A percentile compares a stretch with the other conserved stretches of the same genome.
Evolutionary conservation across 768 basidiomycete species (phyloP).

Genomic region (Boletus fagicola): DNA sequence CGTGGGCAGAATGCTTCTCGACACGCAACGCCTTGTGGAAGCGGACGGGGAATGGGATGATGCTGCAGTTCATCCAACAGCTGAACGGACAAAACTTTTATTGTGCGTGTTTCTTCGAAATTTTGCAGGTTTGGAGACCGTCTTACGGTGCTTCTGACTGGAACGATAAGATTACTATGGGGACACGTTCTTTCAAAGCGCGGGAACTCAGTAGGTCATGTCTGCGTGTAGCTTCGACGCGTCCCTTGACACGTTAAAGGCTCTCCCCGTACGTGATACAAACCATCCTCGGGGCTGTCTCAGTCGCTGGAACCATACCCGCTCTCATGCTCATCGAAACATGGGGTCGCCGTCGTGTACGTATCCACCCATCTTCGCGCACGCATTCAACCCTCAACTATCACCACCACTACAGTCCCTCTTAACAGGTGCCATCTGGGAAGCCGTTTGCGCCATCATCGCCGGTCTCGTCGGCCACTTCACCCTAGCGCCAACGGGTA

Average conservation of each 20-base stretch:
- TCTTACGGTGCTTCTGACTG: neutral
- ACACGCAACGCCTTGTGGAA: constrained; percentile 18
- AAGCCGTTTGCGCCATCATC: constrained; percentile 61
- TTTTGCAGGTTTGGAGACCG: neutral
- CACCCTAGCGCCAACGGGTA: constrained; percentile 54
- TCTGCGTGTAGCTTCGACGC: neutral
- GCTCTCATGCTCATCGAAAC: constrained; percentile 67
- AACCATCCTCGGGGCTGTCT: constrained; percentile 68
- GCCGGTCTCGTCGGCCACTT: constrained; percentile 72
- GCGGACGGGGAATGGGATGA: constrained; percentile 17
- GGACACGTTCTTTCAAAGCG: constrained; percentile 41
- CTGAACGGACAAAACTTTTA: constrained; percentile 20
- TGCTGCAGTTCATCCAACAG: constrained; percentile 18
- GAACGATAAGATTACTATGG: constrained; percentile 14
- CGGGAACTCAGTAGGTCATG: constrained; percentile 54
- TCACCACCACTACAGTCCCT: neutral
- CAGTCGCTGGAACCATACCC: constrained; percentile 69
- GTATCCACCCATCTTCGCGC: constrained; percentile 27
- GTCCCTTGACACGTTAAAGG: constrained; percentile 24
- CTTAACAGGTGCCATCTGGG: constrained; percentile 47
- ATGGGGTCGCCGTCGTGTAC: constrained; percentile 66
- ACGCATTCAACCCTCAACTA: neutral
- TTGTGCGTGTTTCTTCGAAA: constrained; percentile 4
- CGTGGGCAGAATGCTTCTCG: constrained; percentile 18
- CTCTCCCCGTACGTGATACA: constrained; percentile 71